Evolutionary conservation across 169 alveolate genomes (phyloP).

Genomic region (Theileria annulata): DNA sequence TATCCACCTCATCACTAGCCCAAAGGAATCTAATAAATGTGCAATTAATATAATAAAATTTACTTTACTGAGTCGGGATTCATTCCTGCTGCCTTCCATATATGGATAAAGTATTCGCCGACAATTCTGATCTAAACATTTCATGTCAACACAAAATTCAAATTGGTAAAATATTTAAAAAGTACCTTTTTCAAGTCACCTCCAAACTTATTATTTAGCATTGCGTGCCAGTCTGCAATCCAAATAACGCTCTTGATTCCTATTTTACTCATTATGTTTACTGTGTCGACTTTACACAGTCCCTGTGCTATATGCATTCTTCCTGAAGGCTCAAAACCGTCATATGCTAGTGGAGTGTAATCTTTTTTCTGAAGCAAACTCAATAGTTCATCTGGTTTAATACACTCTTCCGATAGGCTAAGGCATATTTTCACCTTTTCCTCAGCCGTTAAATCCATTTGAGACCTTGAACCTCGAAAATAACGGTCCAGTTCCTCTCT

Average conservation of each 20-base stretch:
- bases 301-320: slow-evolving; percentile 99
- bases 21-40: slow-evolving; percentile 90
- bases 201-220: slow-evolving; percentile 98
- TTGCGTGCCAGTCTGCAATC: slow-evolving; percentile 99
- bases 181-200: slow-evolving; percentile 93
- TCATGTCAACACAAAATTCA: neutral
- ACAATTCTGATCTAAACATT: slow-evolving; percentile 82
- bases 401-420: slow-evolving; percentile 56
- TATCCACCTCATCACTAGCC: slow-evolving; percentile 97
- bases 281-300: slow-evolving; percentile 86
- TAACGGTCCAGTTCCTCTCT: slow-evolving; percentile 30
- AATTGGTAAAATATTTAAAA: neutral
- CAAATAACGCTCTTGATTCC: slow-evolving; percentile 97
- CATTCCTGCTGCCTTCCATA: slow-evolving; percentile 99
- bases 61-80: slow-evolving; percentile 90
- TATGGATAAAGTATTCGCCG: slow-evolving; percentile 97
- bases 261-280: slow-evolving; percentile 92
- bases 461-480: slow-evolving; percentile 14
- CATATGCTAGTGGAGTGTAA: slow-evolving; percentile 89
- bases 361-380: slow-evolving; percentile 31
- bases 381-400: slow-evolving; percentile 57
- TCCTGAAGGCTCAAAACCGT: slow-evolving; percentile 99
- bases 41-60: neutral
- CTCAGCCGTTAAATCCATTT: slow-evolving; percentile 17
- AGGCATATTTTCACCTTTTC: slow-evolving; percentile 30